These are phyloP conservation scores for Gonapodya prolifera DNA, from an alignment of 192 early-diverging fungal genomes.

Conservation along the genomic window DNA sequence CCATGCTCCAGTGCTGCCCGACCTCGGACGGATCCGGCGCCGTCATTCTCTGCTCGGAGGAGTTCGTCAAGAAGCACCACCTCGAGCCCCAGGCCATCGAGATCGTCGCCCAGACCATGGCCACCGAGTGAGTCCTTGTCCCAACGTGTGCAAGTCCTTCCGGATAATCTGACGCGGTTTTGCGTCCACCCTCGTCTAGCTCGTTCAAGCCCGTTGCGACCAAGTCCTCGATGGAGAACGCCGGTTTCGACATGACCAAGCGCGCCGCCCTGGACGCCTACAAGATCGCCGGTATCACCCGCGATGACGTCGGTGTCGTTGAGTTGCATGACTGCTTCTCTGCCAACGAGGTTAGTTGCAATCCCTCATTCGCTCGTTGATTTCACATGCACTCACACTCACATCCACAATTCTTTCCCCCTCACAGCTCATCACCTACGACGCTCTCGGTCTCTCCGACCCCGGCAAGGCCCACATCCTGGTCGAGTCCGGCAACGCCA, in stretches of 20 bases:
- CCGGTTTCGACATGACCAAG: slow-evolving; percentile 58
- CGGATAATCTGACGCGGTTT: slow-evolving; percentile 24
- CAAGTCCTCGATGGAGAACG: slow-evolving; percentile 13
- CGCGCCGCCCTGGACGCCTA: slow-evolving; percentile 40
- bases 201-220: background rate
- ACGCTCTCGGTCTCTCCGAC: slow-evolving; percentile 50
- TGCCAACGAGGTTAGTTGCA: slow-evolving; percentile 46
- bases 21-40: slow-evolving; percentile 49
- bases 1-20: too few species aligned
- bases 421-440: slow-evolving; percentile 52
- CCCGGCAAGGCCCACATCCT: slow-evolving; percentile 48
- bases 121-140: background rate
- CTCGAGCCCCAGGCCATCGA: slow-evolving; percentile 52
- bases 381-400: too few species aligned
- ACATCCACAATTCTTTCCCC: background rate
- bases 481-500: too few species aligned
- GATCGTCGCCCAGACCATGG: slow-evolving; percentile 37
- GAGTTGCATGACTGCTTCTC: slow-evolving; percentile 55
- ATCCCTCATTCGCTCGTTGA: background rate
- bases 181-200: slow-evolving; percentile 43
- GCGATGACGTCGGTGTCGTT: slow-evolving; percentile 45
- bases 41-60: slow-evolving; percentile 47
- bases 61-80: slow-evolving; percentile 43
- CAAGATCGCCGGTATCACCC: slow-evolving; percentile 40
- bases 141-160: background rate